Evolutionary conservation across 768 basidiomycete genomes (phyloP).

Genomic region (Omphalotus guepiniiformis): DNA sequence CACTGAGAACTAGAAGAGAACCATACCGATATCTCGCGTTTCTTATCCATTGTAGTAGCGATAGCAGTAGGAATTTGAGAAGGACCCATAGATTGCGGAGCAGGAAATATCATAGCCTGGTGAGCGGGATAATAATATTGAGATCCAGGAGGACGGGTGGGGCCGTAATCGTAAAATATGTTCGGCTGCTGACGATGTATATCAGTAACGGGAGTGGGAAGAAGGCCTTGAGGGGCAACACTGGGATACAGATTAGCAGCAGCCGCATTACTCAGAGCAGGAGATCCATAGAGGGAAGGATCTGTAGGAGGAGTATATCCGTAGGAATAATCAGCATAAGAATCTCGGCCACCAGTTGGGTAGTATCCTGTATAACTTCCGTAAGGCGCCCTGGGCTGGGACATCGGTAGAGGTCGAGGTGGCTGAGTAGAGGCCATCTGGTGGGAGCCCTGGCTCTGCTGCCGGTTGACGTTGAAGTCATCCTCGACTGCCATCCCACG

Average conservation of each 20-base stretch:
- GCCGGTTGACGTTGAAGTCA: slow-evolving; percentile 39
- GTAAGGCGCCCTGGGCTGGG: slow-evolving; percentile 42
- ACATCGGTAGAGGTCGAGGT: slow-evolving; percentile 25
- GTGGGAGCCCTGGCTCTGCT: slow-evolving; percentile 21
- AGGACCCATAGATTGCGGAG: slow-evolving; percentile 49
- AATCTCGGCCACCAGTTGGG: slow-evolving; percentile 48
- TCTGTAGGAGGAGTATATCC: slow-evolving; percentile 47
- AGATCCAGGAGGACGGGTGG: slow-evolving; percentile 42
- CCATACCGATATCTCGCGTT: slow-evolving; percentile 52
- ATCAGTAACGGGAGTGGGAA: slow-evolving; percentile 37
- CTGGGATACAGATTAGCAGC: slow-evolving; percentile 47
- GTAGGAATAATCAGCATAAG: slow-evolving; percentile 53
- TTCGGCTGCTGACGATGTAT: slow-evolving; percentile 45
- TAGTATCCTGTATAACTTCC: slow-evolving; percentile 55
- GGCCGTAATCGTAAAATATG: slow-evolving; percentile 57
- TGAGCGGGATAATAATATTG: slow-evolving; percentile 59
- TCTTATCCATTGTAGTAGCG: slow-evolving; percentile 48
- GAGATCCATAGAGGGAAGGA: slow-evolving; percentile 46
- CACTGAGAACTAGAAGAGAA: slow-evolving; percentile 9
- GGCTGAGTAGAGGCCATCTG: slow-evolving; percentile 25
- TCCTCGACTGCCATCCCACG: slow-evolving; percentile 62
- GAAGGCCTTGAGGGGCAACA: slow-evolving; percentile 36
- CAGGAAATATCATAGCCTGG: slow-evolving; percentile 58
- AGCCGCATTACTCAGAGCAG: slow-evolving; percentile 39
- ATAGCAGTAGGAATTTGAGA: slow-evolving; percentile 39